Evolutionary conservation across 164 flowering plant genomes (phyloP), one percentile per base, ranked within the genome.

Genomic region (Houttuynia cordata): DNA sequence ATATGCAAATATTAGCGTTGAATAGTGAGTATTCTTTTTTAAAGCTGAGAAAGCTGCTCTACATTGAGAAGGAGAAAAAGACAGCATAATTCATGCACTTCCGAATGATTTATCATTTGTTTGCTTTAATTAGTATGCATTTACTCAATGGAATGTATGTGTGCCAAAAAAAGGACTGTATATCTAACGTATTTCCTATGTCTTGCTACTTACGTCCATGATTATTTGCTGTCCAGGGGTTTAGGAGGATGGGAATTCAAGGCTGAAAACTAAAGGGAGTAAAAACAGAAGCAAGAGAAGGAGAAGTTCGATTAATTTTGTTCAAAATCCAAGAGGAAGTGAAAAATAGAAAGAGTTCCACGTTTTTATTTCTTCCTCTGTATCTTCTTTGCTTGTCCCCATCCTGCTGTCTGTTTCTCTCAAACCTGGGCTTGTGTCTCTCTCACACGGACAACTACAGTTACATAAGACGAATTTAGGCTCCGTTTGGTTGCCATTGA

Each of bases 291-390:
- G n/a, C n/a, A n/a, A n/a, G 57, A 53, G 56, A 20, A 60, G 34
- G 30, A 40, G 39, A 53, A 62, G 53, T 39, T 21, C 20, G 41
- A 53, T 54, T 25, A 58, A 62, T 41, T 54, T 40, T 62, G 59
- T 55, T 42, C 34, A 42, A 54, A 62, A 53, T 53, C 21, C 7
- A 37, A 42, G 56, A 42, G 52, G 15, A 24, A 54, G 57, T 23
- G n/a, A n/a, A 23, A 24, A 41, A 62, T 18, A 55, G 17, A 54
- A 54, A 62, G 37, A 30, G 37, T 30, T 30, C 37, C 37, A 30
- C 6, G 37, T 30, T 30, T 30, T 30, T 30, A 2, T 30, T 2
- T 30, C 6, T 30, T 6, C 6, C 6, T 30, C 37, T 30, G 37
- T 30, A 30, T 30, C 37, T 30, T 6, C 6, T 30, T 30, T 6